phyloP scores from a whole-genome alignment of 371 early-diverging fungal genomes.

The Batrachochytrium dendrobatidis region DNA sequence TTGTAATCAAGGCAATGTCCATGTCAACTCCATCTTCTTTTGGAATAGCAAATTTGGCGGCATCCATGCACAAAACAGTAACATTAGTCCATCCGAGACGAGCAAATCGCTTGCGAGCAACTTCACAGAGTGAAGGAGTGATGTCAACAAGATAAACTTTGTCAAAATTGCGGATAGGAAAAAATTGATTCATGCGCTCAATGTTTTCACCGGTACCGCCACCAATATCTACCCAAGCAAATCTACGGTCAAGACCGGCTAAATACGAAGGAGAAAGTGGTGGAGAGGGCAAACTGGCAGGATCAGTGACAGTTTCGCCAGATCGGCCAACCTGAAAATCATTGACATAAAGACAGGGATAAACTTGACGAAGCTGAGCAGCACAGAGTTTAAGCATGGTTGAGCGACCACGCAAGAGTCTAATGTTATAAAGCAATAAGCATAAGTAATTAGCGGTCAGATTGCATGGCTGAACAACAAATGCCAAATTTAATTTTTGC shows the following conservation, averaged over 20 bases:
- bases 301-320: constrained; percentile 25
- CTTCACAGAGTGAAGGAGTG: constrained; percentile 70
- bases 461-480: too few species aligned
- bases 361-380: constrained; percentile 55
- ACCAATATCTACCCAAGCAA: constrained; percentile 72
- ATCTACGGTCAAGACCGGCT: constrained; percentile 10
- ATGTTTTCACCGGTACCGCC: constrained; percentile 83
- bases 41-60: constrained; percentile 57
- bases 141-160: constrained; percentile 76
- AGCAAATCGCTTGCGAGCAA: constrained; percentile 69
- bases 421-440: constrained; percentile 8
- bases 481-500: too few species aligned
- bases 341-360: constrained; percentile 29
- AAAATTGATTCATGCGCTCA: constrained; percentile 68
- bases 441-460: too few species aligned
- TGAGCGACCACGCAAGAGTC: constrained; percentile 67
- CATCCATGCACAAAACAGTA: constrained; percentile 72
- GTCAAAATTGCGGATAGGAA: constrained; percentile 68
- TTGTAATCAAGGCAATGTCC: constrained; percentile 64
- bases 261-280: constrained; percentile 30
- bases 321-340: constrained; percentile 21
- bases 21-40: constrained; percentile 44
- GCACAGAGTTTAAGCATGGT: constrained; percentile 75
- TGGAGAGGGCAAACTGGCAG: constrained; percentile 27
- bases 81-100: constrained; percentile 73